phyloP scores from a whole-genome alignment of 1,139 yeast genomes.

The Petasospora rhodanensis region DNA sequence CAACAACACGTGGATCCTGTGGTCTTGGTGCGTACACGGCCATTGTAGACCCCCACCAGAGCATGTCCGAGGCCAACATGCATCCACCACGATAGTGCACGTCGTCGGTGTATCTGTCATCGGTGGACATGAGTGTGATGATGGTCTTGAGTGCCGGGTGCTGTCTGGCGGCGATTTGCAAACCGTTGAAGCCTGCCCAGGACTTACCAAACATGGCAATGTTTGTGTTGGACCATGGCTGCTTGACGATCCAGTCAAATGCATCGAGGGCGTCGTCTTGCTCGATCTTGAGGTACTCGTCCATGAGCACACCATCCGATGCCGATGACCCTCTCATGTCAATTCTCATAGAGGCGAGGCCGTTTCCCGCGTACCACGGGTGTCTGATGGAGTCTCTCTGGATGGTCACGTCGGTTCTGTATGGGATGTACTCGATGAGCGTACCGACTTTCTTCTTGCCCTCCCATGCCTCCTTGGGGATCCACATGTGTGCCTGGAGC shows the following conservation, averaged over 20 bases:
- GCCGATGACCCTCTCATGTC: slow-evolving; percentile 42
- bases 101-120: slow-evolving; percentile 40
- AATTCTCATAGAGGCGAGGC: slow-evolving; percentile 37
- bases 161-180: slow-evolving; percentile 39
- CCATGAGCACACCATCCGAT: slow-evolving; percentile 36
- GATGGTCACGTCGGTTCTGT: slow-evolving; percentile 41
- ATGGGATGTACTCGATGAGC: slow-evolving; percentile 38
- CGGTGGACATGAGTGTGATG: slow-evolving; percentile 39
- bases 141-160: slow-evolving; percentile 40
- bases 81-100: slow-evolving; percentile 43
- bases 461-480: slow-evolving; percentile 29
- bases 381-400: slow-evolving; percentile 39
- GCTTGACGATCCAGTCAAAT: slow-evolving; percentile 37
- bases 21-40: slow-evolving; percentile 37
- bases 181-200: slow-evolving; percentile 43
- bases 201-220: slow-evolving; percentile 43
- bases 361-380: slow-evolving; percentile 40
- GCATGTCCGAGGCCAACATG: slow-evolving; percentile 38
- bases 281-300: slow-evolving; percentile 37
- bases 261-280: slow-evolving; percentile 38
- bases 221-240: slow-evolving; percentile 39
- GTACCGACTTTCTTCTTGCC: slow-evolving; percentile 30
- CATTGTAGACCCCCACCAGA: slow-evolving; percentile 45
- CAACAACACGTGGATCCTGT: slow-evolving; percentile 37
- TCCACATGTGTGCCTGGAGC: slow-evolving; percentile 38